Percentiles rank a stretch among this genome's conserved stretches.
phyloP scores from a whole-genome alignment of 306 rosid genomes.

The Cercis canadensis region DNA sequence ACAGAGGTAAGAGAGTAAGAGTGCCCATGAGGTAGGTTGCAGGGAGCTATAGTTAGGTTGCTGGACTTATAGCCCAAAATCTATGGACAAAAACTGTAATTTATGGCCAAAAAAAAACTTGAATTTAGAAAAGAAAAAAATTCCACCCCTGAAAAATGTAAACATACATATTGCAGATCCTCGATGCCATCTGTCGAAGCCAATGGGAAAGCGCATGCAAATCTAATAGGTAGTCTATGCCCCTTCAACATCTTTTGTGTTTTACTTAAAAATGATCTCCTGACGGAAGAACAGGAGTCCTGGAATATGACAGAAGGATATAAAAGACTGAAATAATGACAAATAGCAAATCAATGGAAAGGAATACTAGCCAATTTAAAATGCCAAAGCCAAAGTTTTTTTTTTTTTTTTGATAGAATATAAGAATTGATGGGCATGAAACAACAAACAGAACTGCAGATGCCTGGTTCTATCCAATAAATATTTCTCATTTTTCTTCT shows the following conservation, averaged over 20 bases:
- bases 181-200: slow-evolving; percentile 54
- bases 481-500: background rate
- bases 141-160: slow-evolving; percentile 4
- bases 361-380: slow-evolving; percentile 14
- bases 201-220: slow-evolving; percentile 85
- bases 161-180: slow-evolving; percentile 69
- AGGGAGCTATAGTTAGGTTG: slow-evolving; percentile 9
- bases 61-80: background rate
- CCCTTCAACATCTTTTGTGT: slow-evolving; percentile 71
- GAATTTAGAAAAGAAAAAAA: background rate
- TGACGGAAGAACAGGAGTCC: slow-evolving; percentile 67
- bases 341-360: slow-evolving; percentile 2
- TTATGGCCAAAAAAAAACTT: background rate
- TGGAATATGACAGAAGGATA: slow-evolving; percentile 45
- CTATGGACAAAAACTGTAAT: background rate
- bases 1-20: background rate
- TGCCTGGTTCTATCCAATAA: slow-evolving; percentile 5
- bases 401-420: too few species aligned
- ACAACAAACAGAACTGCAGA: too few species aligned
- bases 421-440: too few species aligned
- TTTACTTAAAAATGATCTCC: slow-evolving; percentile 72
- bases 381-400: too few species aligned
- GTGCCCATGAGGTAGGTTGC: background rate
- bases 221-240: slow-evolving; percentile 78
- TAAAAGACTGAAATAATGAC: slow-evolving; percentile 19